Percentiles rank a stretch among this genome's conserved stretches.
Conservation (phyloP, 2,329 filamentous ascomycete genomes). For the Scedosporium dehoogii region DNA sequence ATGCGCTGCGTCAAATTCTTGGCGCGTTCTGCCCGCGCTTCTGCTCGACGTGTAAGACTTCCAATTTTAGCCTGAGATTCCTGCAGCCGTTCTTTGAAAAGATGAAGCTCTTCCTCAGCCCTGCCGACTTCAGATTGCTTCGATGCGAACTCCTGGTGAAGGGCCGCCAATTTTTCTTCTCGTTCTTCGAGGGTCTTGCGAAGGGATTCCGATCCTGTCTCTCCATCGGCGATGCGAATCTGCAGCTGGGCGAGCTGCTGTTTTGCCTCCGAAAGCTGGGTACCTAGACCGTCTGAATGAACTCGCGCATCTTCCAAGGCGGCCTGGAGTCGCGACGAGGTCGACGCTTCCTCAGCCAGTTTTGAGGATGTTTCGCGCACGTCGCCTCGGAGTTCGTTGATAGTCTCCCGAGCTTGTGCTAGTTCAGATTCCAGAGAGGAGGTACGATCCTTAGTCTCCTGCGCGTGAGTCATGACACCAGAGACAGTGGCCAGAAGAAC, state of each 20-base stretch:
- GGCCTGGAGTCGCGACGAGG: conserved; percentile 43
- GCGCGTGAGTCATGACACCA: conserved; percentile 49
- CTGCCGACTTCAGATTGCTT: conserved; percentile 67
- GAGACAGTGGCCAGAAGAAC: conserved; percentile 47
- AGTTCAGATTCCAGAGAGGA: conserved; percentile 53
- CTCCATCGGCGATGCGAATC: conserved; percentile 66
- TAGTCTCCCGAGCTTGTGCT: conserved; percentile 44
- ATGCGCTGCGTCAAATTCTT: conserved; percentile 78
- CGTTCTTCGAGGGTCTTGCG: conserved; percentile 67
- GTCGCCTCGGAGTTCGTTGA: conserved; percentile 47
- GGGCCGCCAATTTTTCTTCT: conserved; percentile 56
- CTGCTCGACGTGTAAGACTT: conserved; percentile 46
- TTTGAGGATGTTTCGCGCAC: conserved; percentile 42
- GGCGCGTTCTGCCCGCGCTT: conserved; percentile 60
- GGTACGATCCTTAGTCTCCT: conserved; percentile 49
- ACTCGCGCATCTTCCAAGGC: conserved; percentile 42
- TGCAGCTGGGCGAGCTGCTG: conserved; percentile 60
- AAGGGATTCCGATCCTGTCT: conserved; percentile 71
- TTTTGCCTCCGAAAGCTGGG: conserved; percentile 53
- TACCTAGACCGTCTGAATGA: conserved; percentile 42
- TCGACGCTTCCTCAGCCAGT: conserved; percentile 40
- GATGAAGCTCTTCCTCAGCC: conserved; percentile 64
- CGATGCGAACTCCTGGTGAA: conserved; percentile 63
- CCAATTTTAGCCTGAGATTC: conserved; percentile 41
- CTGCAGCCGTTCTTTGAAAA: conserved; percentile 56